phyloP scores from a whole-genome alignment of 2,329 filamentous ascomycete species.

The Aspergillus hortae region DNA sequence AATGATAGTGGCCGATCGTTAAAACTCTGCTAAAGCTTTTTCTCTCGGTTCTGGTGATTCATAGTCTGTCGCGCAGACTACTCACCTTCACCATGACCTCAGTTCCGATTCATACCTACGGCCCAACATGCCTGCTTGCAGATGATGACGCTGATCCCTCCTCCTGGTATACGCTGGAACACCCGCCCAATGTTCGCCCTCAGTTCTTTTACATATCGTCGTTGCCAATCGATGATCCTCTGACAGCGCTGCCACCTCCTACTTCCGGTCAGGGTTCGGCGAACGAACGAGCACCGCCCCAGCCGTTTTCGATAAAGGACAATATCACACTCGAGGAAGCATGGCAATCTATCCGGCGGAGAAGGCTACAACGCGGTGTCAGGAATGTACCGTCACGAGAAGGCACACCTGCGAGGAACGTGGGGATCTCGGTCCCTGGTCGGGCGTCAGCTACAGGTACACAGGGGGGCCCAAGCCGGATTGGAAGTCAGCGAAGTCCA shows the following conservation, averaged over 20 bases:
- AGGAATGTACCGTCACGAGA: conserved; percentile 6
- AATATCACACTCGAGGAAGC: conserved; percentile 75
- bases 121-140: conserved; percentile 53
- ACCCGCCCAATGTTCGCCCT: conserved; percentile 57
- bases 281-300: conserved; percentile 58
- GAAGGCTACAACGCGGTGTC: conserved; percentile 10
- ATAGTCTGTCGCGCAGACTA: background rate
- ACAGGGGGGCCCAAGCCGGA: conserved; percentile 14
- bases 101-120: conserved; percentile 55
- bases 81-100: conserved; percentile 30
- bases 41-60: background rate
- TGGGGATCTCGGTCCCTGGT: conserved; percentile 26
- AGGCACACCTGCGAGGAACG: conserved; percentile 5
- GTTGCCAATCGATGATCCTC: conserved; percentile 80
- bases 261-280: conserved; percentile 48
- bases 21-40: background rate
- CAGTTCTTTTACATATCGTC: conserved; percentile 85
- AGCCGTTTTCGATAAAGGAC: conserved; percentile 75
- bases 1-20: conserved; percentile 5
- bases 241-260: conserved; percentile 62
- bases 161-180: conserved; percentile 35
- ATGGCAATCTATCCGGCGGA: conserved; percentile 60
- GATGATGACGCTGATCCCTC: conserved; percentile 31
- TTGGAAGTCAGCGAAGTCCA: conserved; percentile 17
- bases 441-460: conserved; percentile 9